Percentiles rank a stretch among this genome's conserved stretches.
Conservation (phyloP, 345 rosid genomes). For the Trapa incisa region DNA sequence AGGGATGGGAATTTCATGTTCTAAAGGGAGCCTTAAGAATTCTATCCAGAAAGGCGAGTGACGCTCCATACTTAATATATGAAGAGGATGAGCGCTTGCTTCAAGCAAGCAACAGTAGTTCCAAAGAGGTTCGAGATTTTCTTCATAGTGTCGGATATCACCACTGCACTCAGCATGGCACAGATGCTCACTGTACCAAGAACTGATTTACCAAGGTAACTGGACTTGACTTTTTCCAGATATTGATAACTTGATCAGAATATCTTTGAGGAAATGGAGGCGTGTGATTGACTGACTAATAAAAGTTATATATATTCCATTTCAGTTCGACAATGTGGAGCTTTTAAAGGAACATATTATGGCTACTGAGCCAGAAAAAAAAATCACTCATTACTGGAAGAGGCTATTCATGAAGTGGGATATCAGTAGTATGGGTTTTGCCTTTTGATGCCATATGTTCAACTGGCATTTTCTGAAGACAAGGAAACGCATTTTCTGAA, state of each 20-base stretch:
- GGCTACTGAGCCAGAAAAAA: not conserved
- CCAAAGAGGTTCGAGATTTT: conserved; percentile 66
- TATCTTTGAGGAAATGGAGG: not conserved
- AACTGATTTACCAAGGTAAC: conserved; percentile 3
- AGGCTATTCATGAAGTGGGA: not conserved
- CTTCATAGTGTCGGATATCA: conserved; percentile 55
- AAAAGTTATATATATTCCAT: not conserved
- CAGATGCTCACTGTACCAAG: conserved; percentile 63
- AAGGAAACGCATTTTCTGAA: not conserved
- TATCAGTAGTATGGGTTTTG: not conserved
- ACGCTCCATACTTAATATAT: conserved; percentile 80
- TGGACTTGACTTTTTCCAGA: not conserved
- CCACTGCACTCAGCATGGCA: conserved; percentile 61
- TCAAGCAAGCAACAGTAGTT: conserved; percentile 80
- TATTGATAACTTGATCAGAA: not conserved
- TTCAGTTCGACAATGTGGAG: not conserved
- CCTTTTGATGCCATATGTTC: not conserved
- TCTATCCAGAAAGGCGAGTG: conserved; percentile 51
- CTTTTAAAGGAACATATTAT: not conserved
- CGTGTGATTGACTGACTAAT: not conserved
- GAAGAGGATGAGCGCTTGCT: conserved; percentile 87
- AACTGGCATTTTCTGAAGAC: not conserved
- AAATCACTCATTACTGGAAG: not conserved
- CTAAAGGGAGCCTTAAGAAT: conserved; percentile 71
- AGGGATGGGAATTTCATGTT: conserved; percentile 96